These are phyloP conservation scores for Volvariella volvacea DNA, from an alignment of 1,284 basidiomycete species.

Conservation along the genomic window DNA sequence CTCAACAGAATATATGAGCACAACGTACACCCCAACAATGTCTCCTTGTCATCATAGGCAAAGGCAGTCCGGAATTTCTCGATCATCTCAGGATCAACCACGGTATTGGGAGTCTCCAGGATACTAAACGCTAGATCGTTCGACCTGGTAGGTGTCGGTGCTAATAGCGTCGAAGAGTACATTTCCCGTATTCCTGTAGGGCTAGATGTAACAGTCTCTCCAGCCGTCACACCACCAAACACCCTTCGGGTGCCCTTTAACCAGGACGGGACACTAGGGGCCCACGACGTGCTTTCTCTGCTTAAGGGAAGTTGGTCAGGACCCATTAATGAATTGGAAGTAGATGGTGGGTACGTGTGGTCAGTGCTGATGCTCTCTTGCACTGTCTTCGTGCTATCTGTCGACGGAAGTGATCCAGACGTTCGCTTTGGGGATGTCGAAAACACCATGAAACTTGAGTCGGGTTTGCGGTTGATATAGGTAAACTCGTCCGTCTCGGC, in stretches of 20 bases:
- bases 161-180: slow-evolving; percentile 37
- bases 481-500: slow-evolving; percentile 58
- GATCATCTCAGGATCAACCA: slow-evolving; percentile 54
- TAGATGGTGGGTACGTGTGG: slow-evolving; percentile 77
- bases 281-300: slow-evolving; percentile 46
- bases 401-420: neutral
- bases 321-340: slow-evolving; percentile 34
- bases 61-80: slow-evolving; percentile 78
- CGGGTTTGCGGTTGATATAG: slow-evolving; percentile 50
- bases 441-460: slow-evolving; percentile 52
- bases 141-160: slow-evolving; percentile 19
- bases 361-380: slow-evolving; percentile 22
- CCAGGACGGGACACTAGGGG: slow-evolving; percentile 66
- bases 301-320: slow-evolving; percentile 38
- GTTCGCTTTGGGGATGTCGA: slow-evolving; percentile 30
- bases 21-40: slow-evolving; percentile 75
- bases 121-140: slow-evolving; percentile 69
- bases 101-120: slow-evolving; percentile 58
- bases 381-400: neutral
- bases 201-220: slow-evolving; percentile 16
- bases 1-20: neutral
- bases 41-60: slow-evolving; percentile 82
- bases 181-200: slow-evolving; percentile 44
- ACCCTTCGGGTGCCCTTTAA: slow-evolving; percentile 51
- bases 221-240: slow-evolving; percentile 24